Percentiles rank a stretch among this genome's conserved stretches.
Conservation (phyloP, 2,329 filamentous ascomycete genomes). For the Cytospora chrysosperma region DNA sequence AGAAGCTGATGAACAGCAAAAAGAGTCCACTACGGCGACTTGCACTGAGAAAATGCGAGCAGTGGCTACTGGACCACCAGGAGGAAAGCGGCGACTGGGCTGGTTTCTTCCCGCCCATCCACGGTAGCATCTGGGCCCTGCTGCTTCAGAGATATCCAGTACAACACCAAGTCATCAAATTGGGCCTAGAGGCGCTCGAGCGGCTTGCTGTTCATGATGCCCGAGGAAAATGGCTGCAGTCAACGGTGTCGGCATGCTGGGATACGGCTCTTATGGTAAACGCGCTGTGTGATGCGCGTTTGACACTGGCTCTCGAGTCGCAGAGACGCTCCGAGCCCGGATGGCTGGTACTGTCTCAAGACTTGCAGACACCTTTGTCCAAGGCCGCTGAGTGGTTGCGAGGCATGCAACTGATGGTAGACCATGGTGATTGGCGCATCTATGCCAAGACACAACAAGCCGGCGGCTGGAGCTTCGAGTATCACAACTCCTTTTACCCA, state of each 20-base stretch:
- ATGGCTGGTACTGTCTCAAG: background rate
- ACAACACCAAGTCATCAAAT: conserved; percentile 26
- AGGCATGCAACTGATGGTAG: conserved; percentile 1
- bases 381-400: background rate
- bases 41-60: conserved; percentile 24
- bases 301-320: conserved; percentile 4
- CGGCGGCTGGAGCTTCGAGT: conserved; percentile 35
- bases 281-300: conserved; percentile 30
- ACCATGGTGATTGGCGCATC: conserved; percentile 33
- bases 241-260: conserved; percentile 33
- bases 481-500: conserved; percentile 34
- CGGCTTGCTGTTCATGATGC: conserved; percentile 30
- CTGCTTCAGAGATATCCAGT: conserved; percentile 32
- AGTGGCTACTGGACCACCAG: conserved; percentile 35
- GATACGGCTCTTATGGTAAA: conserved; percentile 36
- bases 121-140: conserved; percentile 30
- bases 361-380: background rate
- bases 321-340: background rate
- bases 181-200: conserved; percentile 32
- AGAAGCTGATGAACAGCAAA: background rate
- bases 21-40: background rate
- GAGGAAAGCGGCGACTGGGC: conserved; percentile 33
- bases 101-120: conserved; percentile 33
- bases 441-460: conserved; percentile 27
- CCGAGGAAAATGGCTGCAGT: conserved; percentile 32